Percentiles rank a stretch among this genome's conserved stretches.
phyloP scores from a whole-genome alignment of 2,329 filamentous ascomycete species.

The Fusarium falciforme region DNA sequence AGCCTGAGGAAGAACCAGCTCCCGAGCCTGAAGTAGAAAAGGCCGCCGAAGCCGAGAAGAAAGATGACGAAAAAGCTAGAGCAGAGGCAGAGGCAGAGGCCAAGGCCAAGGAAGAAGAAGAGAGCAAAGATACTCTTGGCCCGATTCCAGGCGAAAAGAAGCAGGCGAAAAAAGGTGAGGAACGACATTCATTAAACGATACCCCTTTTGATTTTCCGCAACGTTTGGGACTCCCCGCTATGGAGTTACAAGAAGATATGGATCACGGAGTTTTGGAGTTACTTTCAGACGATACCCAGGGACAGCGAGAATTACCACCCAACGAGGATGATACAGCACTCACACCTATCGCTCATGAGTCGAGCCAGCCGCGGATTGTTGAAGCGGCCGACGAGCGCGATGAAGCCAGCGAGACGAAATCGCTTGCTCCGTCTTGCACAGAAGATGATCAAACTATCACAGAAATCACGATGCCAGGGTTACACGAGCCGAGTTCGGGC shows the following conservation, averaged over 20 bases:
- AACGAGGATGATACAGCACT: conserved; percentile 40
- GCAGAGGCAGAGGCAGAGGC: conserved; percentile 18
- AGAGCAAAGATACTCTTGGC: conserved; percentile 54
- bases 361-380: conserved; percentile 19
- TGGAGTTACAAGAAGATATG: conserved; percentile 41
- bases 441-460: conserved; percentile 23
- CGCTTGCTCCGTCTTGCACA: background rate
- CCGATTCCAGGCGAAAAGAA: conserved; percentile 53
- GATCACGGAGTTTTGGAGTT: conserved; percentile 45
- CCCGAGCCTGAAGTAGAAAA: conserved; percentile 35
- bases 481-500: conserved; percentile 21
- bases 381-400: conserved; percentile 18
- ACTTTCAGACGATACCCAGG: conserved; percentile 42
- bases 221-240: conserved; percentile 44
- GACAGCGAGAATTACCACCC: conserved; percentile 30
- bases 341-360: conserved; percentile 29
- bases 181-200: conserved; percentile 52
- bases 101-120: conserved; percentile 45
- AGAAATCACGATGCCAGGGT: conserved; percentile 39
- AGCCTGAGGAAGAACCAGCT: conserved; percentile 32
- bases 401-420: background rate
- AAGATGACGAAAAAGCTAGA: conserved; percentile 26
- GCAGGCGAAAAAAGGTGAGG: conserved; percentile 58
- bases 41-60: conserved; percentile 24
- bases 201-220: conserved; percentile 51